Conservation (phyloP, 768 basidiomycete genomes). For the Gymnopilus dilepis region DNA sequence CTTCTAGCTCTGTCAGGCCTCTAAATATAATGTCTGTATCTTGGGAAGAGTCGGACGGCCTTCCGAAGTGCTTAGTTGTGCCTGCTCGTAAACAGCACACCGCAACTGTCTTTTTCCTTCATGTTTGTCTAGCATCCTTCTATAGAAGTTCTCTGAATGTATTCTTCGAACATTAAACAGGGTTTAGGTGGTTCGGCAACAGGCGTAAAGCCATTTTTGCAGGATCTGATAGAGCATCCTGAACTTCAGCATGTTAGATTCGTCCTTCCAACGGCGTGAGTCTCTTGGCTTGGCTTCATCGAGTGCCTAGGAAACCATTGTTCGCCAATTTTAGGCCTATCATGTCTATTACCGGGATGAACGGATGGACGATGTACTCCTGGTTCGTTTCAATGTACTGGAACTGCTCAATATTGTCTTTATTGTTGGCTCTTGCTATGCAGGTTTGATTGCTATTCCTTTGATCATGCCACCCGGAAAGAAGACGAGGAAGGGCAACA, state of each 20-base stretch:
- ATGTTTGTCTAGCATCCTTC: constrained; percentile 55
- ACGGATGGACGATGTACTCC: constrained; percentile 68
- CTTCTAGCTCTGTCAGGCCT: neutral
- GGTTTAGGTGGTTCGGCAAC: constrained; percentile 76
- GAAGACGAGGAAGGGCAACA: constrained; percentile 68
- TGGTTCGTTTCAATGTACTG: constrained; percentile 58
- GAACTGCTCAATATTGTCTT: neutral
- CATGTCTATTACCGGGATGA: constrained; percentile 72
- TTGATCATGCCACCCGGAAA: constrained; percentile 43
- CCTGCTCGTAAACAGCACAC: constrained; percentile 66
- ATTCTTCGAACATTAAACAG: constrained; percentile 36
- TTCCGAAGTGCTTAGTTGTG: constrained; percentile 53
- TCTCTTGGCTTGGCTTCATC: constrained; percentile 13
- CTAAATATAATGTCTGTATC: neutral
- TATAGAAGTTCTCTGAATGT: neutral
- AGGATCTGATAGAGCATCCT: constrained; percentile 56
- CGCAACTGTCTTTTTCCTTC: constrained; percentile 86
- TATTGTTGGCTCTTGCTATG: neutral
- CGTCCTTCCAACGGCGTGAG: constrained; percentile 83
- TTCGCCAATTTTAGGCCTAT: constrained; percentile 35
- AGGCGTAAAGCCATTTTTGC: constrained; percentile 75
- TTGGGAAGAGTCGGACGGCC: neutral
- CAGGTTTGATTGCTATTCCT: constrained; percentile 63
- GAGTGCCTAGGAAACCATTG: neutral
- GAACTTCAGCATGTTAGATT: constrained; percentile 79